Evolutionary conservation across 352 stramenopile genomes (phyloP).

Genomic region (Phytophthora tubulina): DNA sequence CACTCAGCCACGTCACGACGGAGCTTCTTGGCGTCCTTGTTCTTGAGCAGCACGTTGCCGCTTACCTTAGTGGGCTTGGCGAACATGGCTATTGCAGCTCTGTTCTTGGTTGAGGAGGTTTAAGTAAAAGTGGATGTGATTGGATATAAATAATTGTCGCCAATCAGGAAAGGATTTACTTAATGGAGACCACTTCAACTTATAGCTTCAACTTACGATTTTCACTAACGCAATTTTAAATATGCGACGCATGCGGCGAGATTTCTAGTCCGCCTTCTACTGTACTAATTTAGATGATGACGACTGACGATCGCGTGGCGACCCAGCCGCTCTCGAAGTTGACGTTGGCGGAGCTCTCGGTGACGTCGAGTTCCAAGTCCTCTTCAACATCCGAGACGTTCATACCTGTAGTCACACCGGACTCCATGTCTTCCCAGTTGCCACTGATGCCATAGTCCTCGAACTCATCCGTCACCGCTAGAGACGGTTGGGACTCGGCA

Average conservation of each 20-base stretch:
- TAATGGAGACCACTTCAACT: neutral
- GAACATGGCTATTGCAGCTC: constrained; percentile 63
- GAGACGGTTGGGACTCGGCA: constrained; percentile 35
- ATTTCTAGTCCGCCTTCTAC: constrained; percentile 4
- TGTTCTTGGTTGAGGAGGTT: constrained; percentile 1
- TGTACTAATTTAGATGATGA: constrained; percentile 39
- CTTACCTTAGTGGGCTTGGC: constrained; percentile 81
- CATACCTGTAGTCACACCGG: constrained; percentile 8
- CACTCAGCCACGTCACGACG: constrained; percentile 60
- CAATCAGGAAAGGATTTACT: constrained; percentile 14
- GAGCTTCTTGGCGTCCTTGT: constrained; percentile 90
- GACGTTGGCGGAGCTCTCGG: constrained; percentile 16
- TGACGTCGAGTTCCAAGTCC: constrained; percentile 25
- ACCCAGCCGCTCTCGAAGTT: constrained; percentile 32
- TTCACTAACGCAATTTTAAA: constrained; percentile 13
- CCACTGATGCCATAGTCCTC: constrained; percentile 36
- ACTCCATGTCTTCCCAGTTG: constrained; percentile 46
- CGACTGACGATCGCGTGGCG: constrained; percentile 27
- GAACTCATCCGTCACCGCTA: constrained; percentile 44
- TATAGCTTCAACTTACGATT: constrained; percentile 5
- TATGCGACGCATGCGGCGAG: constrained; percentile 21
- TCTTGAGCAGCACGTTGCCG: constrained; percentile 83
- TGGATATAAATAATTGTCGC: neutral
- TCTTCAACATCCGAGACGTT: constrained; percentile 29
- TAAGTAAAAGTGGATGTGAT: constrained; percentile 4